Percentiles rank a stretch among this genome's conserved stretches.
Evolutionary conservation across 2,329 filamentous ascomycete genomes (phyloP).

Genomic region (Fonsecaea pedrosoi): DNA sequence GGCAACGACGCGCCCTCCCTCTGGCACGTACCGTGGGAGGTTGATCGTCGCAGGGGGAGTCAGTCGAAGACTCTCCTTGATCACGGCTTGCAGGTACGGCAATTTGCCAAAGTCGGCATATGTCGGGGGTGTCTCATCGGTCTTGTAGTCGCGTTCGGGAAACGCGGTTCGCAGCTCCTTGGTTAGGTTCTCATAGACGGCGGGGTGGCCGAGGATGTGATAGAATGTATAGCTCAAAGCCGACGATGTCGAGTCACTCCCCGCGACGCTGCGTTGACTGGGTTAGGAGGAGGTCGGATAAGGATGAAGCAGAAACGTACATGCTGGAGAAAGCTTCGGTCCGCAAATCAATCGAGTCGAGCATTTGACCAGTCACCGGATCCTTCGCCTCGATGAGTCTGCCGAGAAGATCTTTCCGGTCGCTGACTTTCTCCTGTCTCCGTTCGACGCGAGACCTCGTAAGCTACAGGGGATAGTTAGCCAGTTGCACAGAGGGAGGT

Average conservation of each 20-base stretch:
- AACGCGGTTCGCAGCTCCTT: conserved; percentile 1
- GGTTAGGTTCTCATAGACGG: conserved; percentile 11
- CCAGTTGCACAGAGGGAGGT: not conserved
- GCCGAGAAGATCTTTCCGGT: conserved; percentile 14
- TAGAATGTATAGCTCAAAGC: conserved; percentile 14
- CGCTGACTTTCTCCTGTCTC: conserved; percentile 17
- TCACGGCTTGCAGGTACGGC: conserved; percentile 13
- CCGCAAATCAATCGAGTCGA: not conserved
- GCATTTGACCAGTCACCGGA: not conserved
- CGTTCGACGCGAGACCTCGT: conserved; percentile 13
- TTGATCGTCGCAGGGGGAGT: conserved; percentile 16
- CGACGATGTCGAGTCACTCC: not conserved
- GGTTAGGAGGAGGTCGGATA: not conserved
- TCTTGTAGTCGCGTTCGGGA: not conserved
- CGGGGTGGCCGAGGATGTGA: conserved; percentile 9
- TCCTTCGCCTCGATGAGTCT: conserved; percentile 18
- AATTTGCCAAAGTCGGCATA: conserved; percentile 16
- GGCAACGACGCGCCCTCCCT: conserved; percentile 3
- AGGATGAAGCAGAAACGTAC: not conserved
- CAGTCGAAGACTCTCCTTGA: conserved; percentile 17
- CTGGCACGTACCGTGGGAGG: conserved; percentile 11
- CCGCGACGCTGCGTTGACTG: not conserved
- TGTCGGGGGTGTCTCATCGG: conserved; percentile 5
- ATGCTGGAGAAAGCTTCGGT: conserved; percentile 1
- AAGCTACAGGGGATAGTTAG: conserved; percentile 6